Base-by-base conservation (phyloP, 306 rosid genomes). In the Malus orientalis region DNA sequence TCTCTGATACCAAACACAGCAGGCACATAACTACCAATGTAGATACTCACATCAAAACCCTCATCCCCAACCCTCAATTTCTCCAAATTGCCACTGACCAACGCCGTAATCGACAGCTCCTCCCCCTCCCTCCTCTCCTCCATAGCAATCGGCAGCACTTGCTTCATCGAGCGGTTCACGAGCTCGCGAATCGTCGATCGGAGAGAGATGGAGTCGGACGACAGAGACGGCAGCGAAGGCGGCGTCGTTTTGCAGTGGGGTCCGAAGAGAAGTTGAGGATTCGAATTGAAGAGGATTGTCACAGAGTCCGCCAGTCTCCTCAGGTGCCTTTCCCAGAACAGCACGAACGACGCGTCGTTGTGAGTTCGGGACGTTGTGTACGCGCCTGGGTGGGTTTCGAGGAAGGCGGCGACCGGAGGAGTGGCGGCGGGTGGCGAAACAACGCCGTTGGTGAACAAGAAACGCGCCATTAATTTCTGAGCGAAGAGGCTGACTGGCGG, bases 331-430 rank as follows among this genome's bases (percentile, higher is more conserved):
- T 92, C 89, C 97, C 98, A 91, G 74, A 91, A 91, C 79, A 94
- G 80, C 70, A 94, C 73, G 76, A 78, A 72, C 4, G 97, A 89
- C 23, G 89, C 98, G 78, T 82, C 82, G 79, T 83, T 75, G 79
- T 87, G 88, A 75, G 98, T 87, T 19, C 98, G 96, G 2, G 98
- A 76, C 25, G 98, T 94, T 10, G 98, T 94, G 86, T 94, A 94
- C 61, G 97, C 98, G 36, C 97, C 98, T 55, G 92, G 88, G 80
- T 88, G 92, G 45, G 83, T n/a, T 83, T 89, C 87, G 68, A 94
- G 96, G 81, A 92, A 81, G 71, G 69, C 61, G 74, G 87, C 38
- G 55, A 89, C 87, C 0, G 90, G 82, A 80, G 97, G 96, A 59
- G 76, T 84, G 76, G 85, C 84, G 44, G 84, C 74, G 82, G 87